Base-by-base conservation (phyloP, 208 protist species). In the Crithidia brevicula region DNA sequence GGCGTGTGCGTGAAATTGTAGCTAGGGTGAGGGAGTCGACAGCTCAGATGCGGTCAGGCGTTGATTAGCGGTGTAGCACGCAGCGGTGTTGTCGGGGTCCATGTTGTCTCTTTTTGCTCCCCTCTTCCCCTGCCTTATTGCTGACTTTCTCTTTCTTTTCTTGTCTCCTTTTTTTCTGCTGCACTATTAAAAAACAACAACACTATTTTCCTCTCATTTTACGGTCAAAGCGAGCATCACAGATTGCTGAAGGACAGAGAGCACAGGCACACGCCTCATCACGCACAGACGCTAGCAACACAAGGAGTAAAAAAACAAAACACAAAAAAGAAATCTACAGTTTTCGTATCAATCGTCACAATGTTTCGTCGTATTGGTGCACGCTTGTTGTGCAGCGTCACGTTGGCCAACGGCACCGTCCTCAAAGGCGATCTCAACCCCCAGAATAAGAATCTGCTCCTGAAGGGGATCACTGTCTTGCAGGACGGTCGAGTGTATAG, bases 401-500 rank as follows among this genome's bases (percentile, higher is more conserved):
- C 83, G 56, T 69, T 96, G n/a, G 59, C 79, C 10, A 88, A 85
- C 60, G 88, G 88, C 7, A 80, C 89, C 0, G 67, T 94, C 10
- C 78, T 96, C 2, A 74, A 88, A 10, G 92, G 92, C 18, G 81
- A 76, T 18, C 59, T 92, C 16, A 88, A 93, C 53, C 92, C 88
- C 1, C 52, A 49, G 1, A 78, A 77, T 7, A 58, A 60, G 16
- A 69, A 80, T 4, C 65, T 76, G 28, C 70, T 95, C 18, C 75
- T 94, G 31, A 81, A 85, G 25, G 92, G 92, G 2, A 73, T 72
- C 15, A 87, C 81, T 2, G 85, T 80, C 10, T 69, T 92, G 10
- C 84, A 88, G 0, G 92, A 97, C 31, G 92, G 92, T 7, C 89
- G 90, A 27, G 75, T 85, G 34, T 97, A 85, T 67, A 81, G 74